These are phyloP conservation scores for Penicillium angulare DNA, from an alignment of 495 filamentous ascomycete species.

Conservation along the genomic window DNA sequence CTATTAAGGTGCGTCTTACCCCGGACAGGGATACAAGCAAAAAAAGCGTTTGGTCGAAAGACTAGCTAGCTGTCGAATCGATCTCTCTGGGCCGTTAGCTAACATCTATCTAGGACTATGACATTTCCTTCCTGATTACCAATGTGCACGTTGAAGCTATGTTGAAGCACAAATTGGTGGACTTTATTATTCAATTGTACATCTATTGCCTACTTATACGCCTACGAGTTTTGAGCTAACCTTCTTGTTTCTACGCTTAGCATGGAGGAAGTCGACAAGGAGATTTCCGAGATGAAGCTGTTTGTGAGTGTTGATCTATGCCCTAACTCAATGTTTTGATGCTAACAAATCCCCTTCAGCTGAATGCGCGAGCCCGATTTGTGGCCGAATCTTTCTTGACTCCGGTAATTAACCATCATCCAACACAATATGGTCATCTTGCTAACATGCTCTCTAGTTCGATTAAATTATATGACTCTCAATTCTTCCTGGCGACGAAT, in stretches of 20 bases:
- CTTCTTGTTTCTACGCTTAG: background rate
- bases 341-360: conserved; percentile 47
- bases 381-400: conserved; percentile 98
- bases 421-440: background rate
- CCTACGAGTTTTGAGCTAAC: no score
- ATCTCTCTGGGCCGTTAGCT: conserved; percentile 1
- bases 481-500: conserved; percentile 3
- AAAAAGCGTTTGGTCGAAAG: background rate
- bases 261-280: conserved; percentile 99
- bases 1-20: conserved; percentile 71
- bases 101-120: conserved; percentile 69
- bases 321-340: conserved; percentile 7
- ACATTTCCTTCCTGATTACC: conserved; percentile 97
- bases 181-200: conserved; percentile 76
- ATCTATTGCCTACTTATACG: background rate
- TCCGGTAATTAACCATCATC: conserved; percentile 61
- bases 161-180: conserved; percentile 97
- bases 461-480: conserved; percentile 32
- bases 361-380: conserved; percentile 96
- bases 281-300: conserved; percentile 99
- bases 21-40: no score
- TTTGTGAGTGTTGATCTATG: conserved; percentile 65
- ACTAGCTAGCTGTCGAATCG: background rate
- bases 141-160: conserved; percentile 98
- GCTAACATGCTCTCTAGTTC: conserved; percentile 28